Base-by-base conservation (phyloP, 169 alveolate species). In the Plasmodium relictum region DNA sequence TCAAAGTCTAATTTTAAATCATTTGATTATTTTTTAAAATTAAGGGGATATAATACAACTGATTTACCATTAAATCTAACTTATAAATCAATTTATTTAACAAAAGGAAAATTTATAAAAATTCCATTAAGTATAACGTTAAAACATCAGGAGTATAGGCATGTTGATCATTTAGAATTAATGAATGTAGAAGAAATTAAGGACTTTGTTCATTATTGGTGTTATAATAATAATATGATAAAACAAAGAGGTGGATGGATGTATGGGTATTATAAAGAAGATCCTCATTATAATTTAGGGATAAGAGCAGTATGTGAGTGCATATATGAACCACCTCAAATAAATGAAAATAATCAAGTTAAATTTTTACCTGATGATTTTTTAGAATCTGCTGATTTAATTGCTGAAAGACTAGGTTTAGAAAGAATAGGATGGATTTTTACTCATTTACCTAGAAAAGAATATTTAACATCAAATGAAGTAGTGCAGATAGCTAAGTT, bases 181-280 rank as follows among this genome's bases (percentile, higher is more conserved):
- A 96, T 98, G 99, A 98, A 98, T 86, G 97, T 95, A 42, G 96
- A 95, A n/a, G 99, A 98, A 86, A 96, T 98, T 68, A 94, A 95
- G 52, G 88, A 91, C 24, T 98, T 98, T 80, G 99, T 98, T 0
- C 92, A 96, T 50, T 96, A 95, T 72, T 98, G 99, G 99, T 96
- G 93, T 68, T 59, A 92, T 41, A 95, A 92, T 12, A 92, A 94
- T 31, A 97, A 96, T 59, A 93, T 97, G 98, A 94, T 73, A 6
- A 93, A 96, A 83, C 98, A 98, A 93, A 96, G 99, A 74, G 96
- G 94, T 89, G 99, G 99, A 7, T 98, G 97, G 96, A 92, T 98
- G 96, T 98, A 98, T 88, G 99, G 99, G 24, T 98, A 98, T 94
- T 98, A 98, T 92, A 96, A 97, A 73, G 99, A 97, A 94, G 99